These are phyloP conservation scores for Cryptococcus sp. DNA, from an alignment of 1,284 basidiomycete species.

Conservation along the genomic window DNA sequence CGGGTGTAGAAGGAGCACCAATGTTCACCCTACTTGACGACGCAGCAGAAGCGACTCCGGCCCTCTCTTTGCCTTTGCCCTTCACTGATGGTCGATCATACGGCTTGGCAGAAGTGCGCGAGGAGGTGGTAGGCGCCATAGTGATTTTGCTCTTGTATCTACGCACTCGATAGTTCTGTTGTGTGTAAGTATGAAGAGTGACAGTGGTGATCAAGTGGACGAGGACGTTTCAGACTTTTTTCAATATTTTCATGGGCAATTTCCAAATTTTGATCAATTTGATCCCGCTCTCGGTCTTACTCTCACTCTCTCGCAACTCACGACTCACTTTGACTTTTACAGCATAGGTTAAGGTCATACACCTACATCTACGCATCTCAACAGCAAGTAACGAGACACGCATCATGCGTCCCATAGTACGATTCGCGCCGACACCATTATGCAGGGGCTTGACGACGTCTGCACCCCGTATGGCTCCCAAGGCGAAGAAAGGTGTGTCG, in stretches of 20 bases:
- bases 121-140: slow-evolving; percentile 14
- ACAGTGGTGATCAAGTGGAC: slow-evolving; percentile 1
- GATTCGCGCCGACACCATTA: slow-evolving; percentile 19
- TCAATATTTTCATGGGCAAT: slow-evolving; percentile 4
- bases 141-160: not conserved
- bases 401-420: slow-evolving; percentile 21
- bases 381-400: no score
- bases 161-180: no score
- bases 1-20: slow-evolving; percentile 67
- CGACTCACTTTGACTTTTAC: slow-evolving; percentile 1
- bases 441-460: slow-evolving; percentile 17
- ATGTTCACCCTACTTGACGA: slow-evolving; percentile 14
- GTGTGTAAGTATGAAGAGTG: no score
- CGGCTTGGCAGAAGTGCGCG: slow-evolving; percentile 20
- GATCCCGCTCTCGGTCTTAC: slow-evolving; percentile 12
- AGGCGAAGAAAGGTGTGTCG: slow-evolving; percentile 16
- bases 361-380: no score
- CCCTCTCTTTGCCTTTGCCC: slow-evolving; percentile 27
- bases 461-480: slow-evolving; percentile 4
- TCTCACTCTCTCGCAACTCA: not conserved
- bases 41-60: slow-evolving; percentile 6
- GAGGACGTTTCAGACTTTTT: slow-evolving; percentile 13
- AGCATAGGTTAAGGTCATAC: not conserved
- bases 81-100: slow-evolving; percentile 29
- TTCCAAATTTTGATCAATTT: slow-evolving; percentile 11